Evolutionary conservation across 2,329 filamentous ascomycete genomes (phyloP), one percentile per base, ranked within the genome.

Genomic region (Cadophora malorum): DNA sequence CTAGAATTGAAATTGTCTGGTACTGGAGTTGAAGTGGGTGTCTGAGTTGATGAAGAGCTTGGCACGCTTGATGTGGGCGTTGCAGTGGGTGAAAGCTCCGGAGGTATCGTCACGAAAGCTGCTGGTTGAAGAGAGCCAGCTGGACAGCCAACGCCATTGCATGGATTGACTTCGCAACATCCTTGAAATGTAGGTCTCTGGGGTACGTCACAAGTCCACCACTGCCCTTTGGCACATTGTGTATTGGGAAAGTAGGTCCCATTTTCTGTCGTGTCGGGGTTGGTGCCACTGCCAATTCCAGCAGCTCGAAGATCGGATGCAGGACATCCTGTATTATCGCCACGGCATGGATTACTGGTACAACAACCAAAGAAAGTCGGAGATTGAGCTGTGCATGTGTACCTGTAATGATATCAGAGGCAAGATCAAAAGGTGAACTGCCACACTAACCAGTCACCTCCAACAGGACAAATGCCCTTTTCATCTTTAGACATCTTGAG

Each of bases 301-400:
- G 52, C 52, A n/a, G 52, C 52, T 55, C 52, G 25, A 9, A 55
- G 28, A n/a, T 33, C 16, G 4, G 52, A 33, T 19, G 52, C 16
- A 1, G 52, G 25, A 33, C 52, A 55, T 5, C 52, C 52, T 33
- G 25, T 55, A n/a, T 55, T 55, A 9, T 55, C 28, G 16, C 52
- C 52, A n/a, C 52, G 52, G 25, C 52, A 55, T 33, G 52, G 52
- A 55, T 55, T 55, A n/a, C 25, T 55, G 52, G 16, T 55, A 16
- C 52, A 55, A n/a, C 52, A 55, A 28, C 52, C 52, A n/a, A 55
- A 55, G 52, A 55, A 55, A 9, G 52, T 55, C 2, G 52, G 52
- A 9, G 28, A 55, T 55, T 55, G 52, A 55, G 52, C 52, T 55
- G 52, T 55, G 52, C 52, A 55, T 33, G 52, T 55, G 23, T 55